Percentiles rank a stretch among this genome's conserved stretches.
Evolutionary conservation across 305 asterid genomes (phyloP).

Genomic region (Fraxinus latifolia): DNA sequence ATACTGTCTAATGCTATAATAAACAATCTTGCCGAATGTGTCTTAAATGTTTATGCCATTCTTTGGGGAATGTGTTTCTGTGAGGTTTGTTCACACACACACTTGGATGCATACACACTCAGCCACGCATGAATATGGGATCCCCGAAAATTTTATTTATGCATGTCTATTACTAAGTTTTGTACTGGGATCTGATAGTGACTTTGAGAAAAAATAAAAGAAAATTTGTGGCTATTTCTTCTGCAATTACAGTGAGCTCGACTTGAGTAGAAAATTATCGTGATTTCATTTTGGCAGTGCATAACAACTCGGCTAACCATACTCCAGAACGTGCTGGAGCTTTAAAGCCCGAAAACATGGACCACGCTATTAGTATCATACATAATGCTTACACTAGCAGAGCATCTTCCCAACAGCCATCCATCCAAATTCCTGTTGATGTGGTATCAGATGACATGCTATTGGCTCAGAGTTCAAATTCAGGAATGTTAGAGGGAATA

Average conservation of each 20-base stretch:
- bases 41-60: background rate
- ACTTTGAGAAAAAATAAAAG: background rate
- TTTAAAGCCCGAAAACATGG: conserved; percentile 30
- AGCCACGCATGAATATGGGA: background rate
- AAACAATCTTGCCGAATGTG: background rate
- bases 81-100: background rate
- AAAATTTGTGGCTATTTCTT: background rate
- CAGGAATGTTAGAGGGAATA: conserved; percentile 32
- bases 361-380: conserved; percentile 15
- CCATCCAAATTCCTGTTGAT: conserved; percentile 27
- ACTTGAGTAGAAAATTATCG: background rate
- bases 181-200: background rate
- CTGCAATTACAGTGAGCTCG: background rate
- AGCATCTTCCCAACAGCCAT: conserved; percentile 25
- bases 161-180: background rate
- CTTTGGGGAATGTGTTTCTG: background rate
- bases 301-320: conserved; percentile 29
- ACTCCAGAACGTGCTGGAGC: conserved; percentile 23
- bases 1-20: background rate
- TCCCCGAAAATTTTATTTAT: background rate
- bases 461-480: conserved; percentile 28
- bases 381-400: conserved; percentile 29
- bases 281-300: conserved; percentile 28
- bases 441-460: conserved; percentile 22
- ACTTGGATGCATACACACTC: background rate